These are phyloP conservation scores for Nigrograna mackinnonii DNA, from an alignment of 2,329 filamentous ascomycete genomes.

Conservation along the genomic window DNA sequence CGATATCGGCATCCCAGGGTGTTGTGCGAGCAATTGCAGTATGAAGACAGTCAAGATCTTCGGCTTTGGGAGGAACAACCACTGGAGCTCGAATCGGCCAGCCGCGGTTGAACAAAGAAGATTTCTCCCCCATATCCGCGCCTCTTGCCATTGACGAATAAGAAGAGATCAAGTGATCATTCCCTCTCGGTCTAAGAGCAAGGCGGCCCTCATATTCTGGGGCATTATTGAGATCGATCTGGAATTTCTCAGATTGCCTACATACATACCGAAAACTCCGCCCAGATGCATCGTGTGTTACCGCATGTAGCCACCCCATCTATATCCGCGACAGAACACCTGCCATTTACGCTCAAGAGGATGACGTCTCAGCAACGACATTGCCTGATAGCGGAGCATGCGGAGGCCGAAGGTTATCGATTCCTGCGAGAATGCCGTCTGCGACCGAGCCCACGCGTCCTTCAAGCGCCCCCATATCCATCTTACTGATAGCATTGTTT, in stretches of 20 bases:
- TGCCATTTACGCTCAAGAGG: no score
- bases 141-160: conserved; percentile 6
- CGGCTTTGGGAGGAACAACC: no score
- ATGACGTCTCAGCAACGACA: conserved; percentile 6
- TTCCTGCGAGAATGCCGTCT: conserved; percentile 36
- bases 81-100: conserved; percentile 2
- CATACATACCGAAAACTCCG: conserved; percentile 2
- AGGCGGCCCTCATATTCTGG: conserved; percentile 1
- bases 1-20: conserved; percentile 2
- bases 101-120: conserved; percentile 8
- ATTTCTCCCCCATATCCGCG: background rate
- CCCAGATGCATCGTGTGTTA: conserved; percentile 7
- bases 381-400: conserved; percentile 9
- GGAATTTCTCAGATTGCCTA: background rate
- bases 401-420: conserved; percentile 25
- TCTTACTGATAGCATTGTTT: conserved; percentile 66
- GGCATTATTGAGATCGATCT: background rate
- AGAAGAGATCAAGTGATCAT: background rate
- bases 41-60: background rate
- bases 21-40: background rate
- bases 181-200: no score
- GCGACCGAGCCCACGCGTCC: conserved; percentile 62
- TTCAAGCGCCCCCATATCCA: conserved; percentile 65
- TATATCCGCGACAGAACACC: no score
- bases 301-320: conserved; percentile 27